Conservation (phyloP, 768 basidiomycete genomes). For the Leccinum boreale region DNA sequence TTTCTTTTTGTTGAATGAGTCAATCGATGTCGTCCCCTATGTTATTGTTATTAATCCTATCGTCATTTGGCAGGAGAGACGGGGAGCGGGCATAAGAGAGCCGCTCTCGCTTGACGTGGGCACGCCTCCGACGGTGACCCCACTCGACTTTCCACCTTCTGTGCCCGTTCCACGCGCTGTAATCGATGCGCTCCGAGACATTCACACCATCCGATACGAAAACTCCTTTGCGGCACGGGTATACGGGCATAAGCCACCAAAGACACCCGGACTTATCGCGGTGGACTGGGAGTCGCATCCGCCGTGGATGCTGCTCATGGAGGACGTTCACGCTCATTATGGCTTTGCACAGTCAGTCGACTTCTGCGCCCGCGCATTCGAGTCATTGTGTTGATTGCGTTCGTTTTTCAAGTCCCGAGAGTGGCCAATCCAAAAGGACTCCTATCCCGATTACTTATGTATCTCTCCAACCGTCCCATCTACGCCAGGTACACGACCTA, state of each 20-base stretch:
- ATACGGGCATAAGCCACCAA: slow-evolving; percentile 37
- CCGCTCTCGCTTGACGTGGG: neutral
- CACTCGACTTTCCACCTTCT: slow-evolving; percentile 29
- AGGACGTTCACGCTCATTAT: slow-evolving; percentile 67
- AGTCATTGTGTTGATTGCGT: neutral
- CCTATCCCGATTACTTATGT: slow-evolving; percentile 61
- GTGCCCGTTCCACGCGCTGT: slow-evolving; percentile 31
- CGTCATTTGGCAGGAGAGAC: slow-evolving; percentile 17
- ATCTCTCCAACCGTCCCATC: slow-evolving; percentile 54
- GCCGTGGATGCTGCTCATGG: slow-evolving; percentile 76
- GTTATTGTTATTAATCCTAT: neutral
- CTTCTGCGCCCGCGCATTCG: neutral
- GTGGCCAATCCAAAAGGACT: slow-evolving; percentile 40
- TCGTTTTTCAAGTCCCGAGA: slow-evolving; percentile 46
- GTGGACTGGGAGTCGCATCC: slow-evolving; percentile 71
- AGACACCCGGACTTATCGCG: slow-evolving; percentile 40
- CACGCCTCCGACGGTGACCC: slow-evolving; percentile 10
- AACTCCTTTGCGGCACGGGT: slow-evolving; percentile 67
- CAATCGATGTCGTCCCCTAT: too few species aligned
- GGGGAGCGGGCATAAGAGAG: slow-evolving; percentile 11
- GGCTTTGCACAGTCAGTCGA: slow-evolving; percentile 50
- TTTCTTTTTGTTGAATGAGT: neutral
- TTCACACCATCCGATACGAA: slow-evolving; percentile 62
- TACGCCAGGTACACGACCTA: slow-evolving; percentile 70
- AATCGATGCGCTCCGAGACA: slow-evolving; percentile 51